Conservation (phyloP, 768 basidiomycete species). For the Mycena capillaripes region DNA sequence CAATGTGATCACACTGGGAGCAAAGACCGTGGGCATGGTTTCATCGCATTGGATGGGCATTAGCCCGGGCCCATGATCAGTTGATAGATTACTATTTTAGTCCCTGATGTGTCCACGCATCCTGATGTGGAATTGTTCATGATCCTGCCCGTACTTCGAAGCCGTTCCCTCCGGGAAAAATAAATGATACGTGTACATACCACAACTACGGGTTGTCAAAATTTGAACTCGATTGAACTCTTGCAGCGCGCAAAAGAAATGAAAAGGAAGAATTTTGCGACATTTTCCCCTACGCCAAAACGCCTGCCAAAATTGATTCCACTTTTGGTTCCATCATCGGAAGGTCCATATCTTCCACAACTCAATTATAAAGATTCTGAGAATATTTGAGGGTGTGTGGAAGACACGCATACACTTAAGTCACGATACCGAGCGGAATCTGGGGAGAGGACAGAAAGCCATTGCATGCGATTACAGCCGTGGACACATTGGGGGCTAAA, state of each 20-base stretch:
- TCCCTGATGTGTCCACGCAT: slow-evolving; percentile 8
- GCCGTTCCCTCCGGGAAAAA: slow-evolving; percentile 14
- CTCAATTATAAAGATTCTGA: slow-evolving; percentile 16
- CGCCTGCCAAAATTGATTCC: slow-evolving; percentile 12
- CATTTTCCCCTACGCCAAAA: slow-evolving; percentile 25
- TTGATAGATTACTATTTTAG: slow-evolving; percentile 14
- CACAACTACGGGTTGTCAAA: not conserved
- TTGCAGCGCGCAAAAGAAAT: slow-evolving; percentile 2
- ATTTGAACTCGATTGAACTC: slow-evolving; percentile 1
- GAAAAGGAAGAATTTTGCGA: slow-evolving; percentile 10
- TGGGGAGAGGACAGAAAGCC: no score
- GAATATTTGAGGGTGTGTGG: slow-evolving; percentile 17
- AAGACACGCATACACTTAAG: slow-evolving; percentile 13
- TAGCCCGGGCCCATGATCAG: slow-evolving; percentile 12
- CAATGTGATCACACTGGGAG: slow-evolving; percentile 16
- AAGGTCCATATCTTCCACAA: no score
- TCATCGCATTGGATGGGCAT: slow-evolving; percentile 21
- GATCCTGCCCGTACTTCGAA: slow-evolving; percentile 9
- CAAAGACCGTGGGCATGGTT: slow-evolving; percentile 16
- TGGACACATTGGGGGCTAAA: no score
- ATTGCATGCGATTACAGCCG: no score
- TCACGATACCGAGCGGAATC: slow-evolving; percentile 11
- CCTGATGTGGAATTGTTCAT: slow-evolving; percentile 12
- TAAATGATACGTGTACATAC: not conserved
- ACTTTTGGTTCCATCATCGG: no score